These are phyloP conservation scores for Cercospora berteroae DNA, from an alignment of 2,329 filamentous ascomycete species.

Conservation along the genomic window DNA sequence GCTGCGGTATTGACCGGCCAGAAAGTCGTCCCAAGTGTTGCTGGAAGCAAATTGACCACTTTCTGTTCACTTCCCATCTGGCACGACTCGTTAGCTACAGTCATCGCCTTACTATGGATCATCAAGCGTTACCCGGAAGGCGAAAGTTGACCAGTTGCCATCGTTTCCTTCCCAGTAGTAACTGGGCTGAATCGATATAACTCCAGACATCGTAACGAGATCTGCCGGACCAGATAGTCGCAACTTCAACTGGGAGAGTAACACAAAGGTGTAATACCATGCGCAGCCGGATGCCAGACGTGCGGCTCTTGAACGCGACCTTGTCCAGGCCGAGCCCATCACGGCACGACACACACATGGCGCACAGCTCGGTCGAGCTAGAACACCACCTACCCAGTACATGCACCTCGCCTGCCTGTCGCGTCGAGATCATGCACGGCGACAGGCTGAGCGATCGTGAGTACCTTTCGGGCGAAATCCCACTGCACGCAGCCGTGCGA, in stretches of 20 bases:
- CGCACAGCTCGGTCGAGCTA: background rate
- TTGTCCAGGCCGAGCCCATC: background rate
- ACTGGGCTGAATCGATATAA: background rate
- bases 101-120: background rate
- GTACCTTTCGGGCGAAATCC: background rate
- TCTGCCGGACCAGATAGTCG: background rate
- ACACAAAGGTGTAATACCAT: background rate
- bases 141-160: constrained; percentile 71
- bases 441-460: background rate
- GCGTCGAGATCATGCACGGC: background rate
- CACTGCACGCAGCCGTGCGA: background rate
- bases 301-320: background rate
- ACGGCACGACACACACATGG: background rate
- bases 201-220: background rate
- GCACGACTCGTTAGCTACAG: background rate
- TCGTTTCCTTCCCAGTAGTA: constrained; percentile 40
- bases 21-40: constrained; percentile 45
- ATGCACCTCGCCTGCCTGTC: background rate
- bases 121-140: constrained; percentile 39
- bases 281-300: background rate
- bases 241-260: background rate
- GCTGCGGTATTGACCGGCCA: too few relatives aligned
- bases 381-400: background rate
- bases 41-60: constrained; percentile 57
- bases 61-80: constrained; percentile 55